A percentile compares a stretch with the other conserved stretches of the same genome.
These are phyloP conservation scores for Herpetospermum pedunculosum DNA, from an alignment of 306 rosid genomes.

Conservation along the genomic window DNA sequence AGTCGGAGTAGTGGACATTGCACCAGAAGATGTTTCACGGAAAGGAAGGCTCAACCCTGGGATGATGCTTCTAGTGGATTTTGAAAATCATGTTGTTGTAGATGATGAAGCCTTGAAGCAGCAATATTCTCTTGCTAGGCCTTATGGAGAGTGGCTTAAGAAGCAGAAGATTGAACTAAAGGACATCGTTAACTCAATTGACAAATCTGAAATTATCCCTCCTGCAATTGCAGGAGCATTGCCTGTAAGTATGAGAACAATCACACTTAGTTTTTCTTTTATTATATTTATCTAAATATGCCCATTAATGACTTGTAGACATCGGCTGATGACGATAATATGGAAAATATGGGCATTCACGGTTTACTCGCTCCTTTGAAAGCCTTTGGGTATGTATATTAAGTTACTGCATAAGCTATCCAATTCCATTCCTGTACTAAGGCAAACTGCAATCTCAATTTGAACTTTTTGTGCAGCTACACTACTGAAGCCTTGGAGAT, in stretches of 20 bases:
- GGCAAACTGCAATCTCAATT: slow-evolving; percentile 5
- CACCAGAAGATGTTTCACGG: slow-evolving; percentile 73
- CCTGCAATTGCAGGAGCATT: slow-evolving; percentile 64
- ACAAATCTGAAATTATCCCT: slow-evolving; percentile 47
- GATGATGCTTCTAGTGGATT: slow-evolving; percentile 97
- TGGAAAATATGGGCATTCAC: slow-evolving; percentile 75
- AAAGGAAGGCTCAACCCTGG: slow-evolving; percentile 99
- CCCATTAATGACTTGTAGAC: slow-evolving; percentile 33
- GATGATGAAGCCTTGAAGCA: slow-evolving; percentile 91
- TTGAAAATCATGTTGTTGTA: slow-evolving; percentile 84
- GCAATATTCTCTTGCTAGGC: slow-evolving; percentile 82
- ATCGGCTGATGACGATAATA: slow-evolving; percentile 38
- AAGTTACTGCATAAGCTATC: slow-evolving; percentile 7
- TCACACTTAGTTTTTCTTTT: not conserved
- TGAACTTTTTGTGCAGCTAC: slow-evolving; percentile 40
- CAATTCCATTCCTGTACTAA: not conserved
- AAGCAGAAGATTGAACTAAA: slow-evolving; percentile 79
- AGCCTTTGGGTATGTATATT: slow-evolving; percentile 71
- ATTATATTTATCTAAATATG: slow-evolving; percentile 2
- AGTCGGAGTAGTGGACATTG: slow-evolving; percentile 95
- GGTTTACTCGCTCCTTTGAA: slow-evolving; percentile 75
- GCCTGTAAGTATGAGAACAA: slow-evolving; percentile 42
- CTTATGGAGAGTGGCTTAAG: slow-evolving; percentile 82
- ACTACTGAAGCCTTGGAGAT: slow-evolving; percentile 83
- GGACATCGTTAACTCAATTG: slow-evolving; percentile 64